Conservation (phyloP, 257 asterid genomes). For the Oldenlandia corymbosa region DNA sequence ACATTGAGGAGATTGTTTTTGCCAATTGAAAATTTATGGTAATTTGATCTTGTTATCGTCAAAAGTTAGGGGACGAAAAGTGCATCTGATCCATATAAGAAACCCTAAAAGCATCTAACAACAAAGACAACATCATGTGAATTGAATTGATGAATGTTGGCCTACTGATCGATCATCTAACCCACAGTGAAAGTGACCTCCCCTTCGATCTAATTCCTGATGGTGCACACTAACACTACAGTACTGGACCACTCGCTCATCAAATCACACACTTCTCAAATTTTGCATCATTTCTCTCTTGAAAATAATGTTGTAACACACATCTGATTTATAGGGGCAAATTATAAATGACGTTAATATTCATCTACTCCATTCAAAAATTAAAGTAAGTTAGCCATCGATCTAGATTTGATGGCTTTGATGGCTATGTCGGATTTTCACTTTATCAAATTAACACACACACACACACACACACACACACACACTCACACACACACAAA, state of each 20-base stretch:
- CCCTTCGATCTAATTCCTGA: not conserved
- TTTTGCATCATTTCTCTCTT: not conserved
- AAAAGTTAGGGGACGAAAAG: too few species aligned
- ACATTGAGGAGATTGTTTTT: too few species aligned
- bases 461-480: too few species aligned
- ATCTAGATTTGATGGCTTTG: too few species aligned
- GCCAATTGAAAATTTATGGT: too few species aligned
- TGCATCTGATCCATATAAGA: too few species aligned
- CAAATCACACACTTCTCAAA: not conserved
- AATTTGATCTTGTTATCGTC: too few species aligned
- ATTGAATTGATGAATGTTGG: not conserved
- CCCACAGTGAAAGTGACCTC: not conserved
- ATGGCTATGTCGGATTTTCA: slow-evolving; percentile 3
- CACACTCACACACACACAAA: too few species aligned
- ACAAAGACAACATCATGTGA: not conserved
- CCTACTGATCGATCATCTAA: not conserved
- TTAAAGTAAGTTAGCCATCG: not conserved
- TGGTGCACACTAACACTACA: too few species aligned
- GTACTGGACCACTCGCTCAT: slow-evolving; percentile 8
- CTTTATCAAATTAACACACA: too few species aligned
- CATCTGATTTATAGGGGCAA: not conserved
- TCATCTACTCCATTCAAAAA: too few species aligned
- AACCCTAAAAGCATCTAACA: not conserved
- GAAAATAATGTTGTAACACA: not conserved
- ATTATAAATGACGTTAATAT: not conserved